A percentile compares a stretch with the other conserved stretches of the same genome.
phyloP scores from a whole-genome alignment of 2,329 filamentous ascomycete genomes.

The Monascus ruber region DNA sequence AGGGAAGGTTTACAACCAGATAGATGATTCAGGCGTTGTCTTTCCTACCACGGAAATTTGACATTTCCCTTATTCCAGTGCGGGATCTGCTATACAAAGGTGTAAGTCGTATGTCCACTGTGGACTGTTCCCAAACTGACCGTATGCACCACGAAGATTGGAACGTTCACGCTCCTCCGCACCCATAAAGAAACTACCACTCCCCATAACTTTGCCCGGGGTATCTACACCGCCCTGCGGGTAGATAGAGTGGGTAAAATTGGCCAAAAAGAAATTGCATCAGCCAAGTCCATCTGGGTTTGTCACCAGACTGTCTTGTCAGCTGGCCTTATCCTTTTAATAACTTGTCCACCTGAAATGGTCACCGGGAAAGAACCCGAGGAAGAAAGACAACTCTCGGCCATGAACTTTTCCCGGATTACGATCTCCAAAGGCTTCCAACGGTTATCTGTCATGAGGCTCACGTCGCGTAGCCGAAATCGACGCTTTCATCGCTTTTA shows the following conservation, averaged over 20 bases:
- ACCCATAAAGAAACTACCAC: constrained; percentile 3
- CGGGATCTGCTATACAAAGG: constrained; percentile 4
- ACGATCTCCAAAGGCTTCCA: no score
- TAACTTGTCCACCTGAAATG: no score
- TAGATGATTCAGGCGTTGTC: no score
- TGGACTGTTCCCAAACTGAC: constrained; percentile 1
- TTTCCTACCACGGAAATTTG: no score
- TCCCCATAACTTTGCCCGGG: constrained; percentile 1
- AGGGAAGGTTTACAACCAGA: no score
- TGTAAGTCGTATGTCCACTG: constrained; percentile 1
- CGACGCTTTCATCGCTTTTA: no score
- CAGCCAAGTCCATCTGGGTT: constrained; percentile 3
- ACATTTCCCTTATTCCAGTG: constrained; percentile 1
- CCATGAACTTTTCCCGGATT: no score
- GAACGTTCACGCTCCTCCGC: constrained; percentile 3
- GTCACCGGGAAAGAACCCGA: no score
- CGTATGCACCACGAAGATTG: constrained; percentile 2
- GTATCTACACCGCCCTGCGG: constrained; percentile 2
- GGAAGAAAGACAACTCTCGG: no score
- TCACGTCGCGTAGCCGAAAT: no score
- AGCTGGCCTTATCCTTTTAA: no score
- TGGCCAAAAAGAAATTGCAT: constrained; percentile 1
- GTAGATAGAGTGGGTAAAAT: constrained; percentile 1
- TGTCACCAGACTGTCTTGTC: constrained; percentile 2
- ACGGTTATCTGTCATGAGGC: no score